Percentiles rank a stretch among this genome's conserved stretches.
Evolutionary conservation across 306 rosid genomes (phyloP).

Genomic region (Cicer bijugum): DNA sequence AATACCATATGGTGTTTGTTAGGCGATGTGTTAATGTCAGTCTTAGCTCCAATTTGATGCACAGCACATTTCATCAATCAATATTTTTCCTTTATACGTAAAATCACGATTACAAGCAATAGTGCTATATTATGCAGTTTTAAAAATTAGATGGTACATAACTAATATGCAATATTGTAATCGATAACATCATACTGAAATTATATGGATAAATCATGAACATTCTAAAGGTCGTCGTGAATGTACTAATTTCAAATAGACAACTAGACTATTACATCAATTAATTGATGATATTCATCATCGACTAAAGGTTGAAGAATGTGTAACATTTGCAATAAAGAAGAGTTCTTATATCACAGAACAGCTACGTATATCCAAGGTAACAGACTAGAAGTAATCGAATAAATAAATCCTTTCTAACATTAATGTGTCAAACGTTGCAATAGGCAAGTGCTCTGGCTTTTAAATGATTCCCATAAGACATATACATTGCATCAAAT

Average conservation of each 20-base stretch:
- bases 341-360: slow-evolving; percentile 21
- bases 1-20: slow-evolving; percentile 7
- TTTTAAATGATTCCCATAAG: slow-evolving; percentile 23
- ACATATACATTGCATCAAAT: slow-evolving; percentile 40
- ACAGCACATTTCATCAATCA: neutral
- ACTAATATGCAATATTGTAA: neutral
- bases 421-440: slow-evolving; percentile 20
- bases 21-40: neutral
- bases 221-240: neutral
- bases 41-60: neutral
- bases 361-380: neutral
- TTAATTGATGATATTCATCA: neutral
- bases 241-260: neutral
- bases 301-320: slow-evolving; percentile 13
- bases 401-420: slow-evolving; percentile 24
- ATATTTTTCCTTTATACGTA: neutral
- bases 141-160: neutral
- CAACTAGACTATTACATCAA: neutral
- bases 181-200: neutral
- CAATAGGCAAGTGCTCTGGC: slow-evolving; percentile 1
- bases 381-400: slow-evolving; percentile 1
- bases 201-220: neutral
- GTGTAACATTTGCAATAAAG: neutral
- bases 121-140: neutral
- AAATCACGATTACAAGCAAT: neutral